A percentile compares a stretch with the other conserved stretches of the same genome.
Evolutionary conservation across 2,329 filamentous ascomycete species (phyloP).

Genomic region (Scedosporium dehoogii): DNA sequence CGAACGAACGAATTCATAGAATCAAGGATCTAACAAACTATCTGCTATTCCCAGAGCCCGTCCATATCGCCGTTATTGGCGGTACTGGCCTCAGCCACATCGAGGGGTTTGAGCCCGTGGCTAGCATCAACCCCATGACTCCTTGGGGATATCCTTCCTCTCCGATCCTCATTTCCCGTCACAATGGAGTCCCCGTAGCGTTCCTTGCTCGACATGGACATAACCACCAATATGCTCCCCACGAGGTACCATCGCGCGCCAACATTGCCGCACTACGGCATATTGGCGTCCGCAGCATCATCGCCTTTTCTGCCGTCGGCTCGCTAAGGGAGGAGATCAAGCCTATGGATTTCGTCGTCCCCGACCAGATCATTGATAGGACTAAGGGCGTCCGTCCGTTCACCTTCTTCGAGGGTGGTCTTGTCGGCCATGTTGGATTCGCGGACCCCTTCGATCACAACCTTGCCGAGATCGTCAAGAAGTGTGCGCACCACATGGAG

Average conservation of each 20-base stretch:
- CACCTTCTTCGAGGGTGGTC: constrained; percentile 88
- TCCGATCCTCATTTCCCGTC: constrained; percentile 78
- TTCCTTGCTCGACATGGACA: constrained; percentile 90
- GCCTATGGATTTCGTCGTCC: constrained; percentile 92
- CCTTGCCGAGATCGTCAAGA: constrained; percentile 65
- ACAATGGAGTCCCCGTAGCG: constrained; percentile 71
- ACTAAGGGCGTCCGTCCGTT: constrained; percentile 92
- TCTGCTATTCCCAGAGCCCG: constrained; percentile 39
- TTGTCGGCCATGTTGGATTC: constrained; percentile 91
- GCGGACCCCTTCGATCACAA: constrained; percentile 85
- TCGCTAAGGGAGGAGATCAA: constrained; percentile 86
- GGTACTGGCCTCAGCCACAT: constrained; percentile 87
- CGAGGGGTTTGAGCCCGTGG: constrained; percentile 76
- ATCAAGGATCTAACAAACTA: background rate
- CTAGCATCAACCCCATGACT: constrained; percentile 64
- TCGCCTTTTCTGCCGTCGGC: constrained; percentile 93
- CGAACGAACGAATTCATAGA: background rate
- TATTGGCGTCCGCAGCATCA: constrained; percentile 80
- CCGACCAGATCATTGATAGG: constrained; percentile 93
- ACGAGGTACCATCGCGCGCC: constrained; percentile 88
- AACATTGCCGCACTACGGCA: constrained; percentile 96
- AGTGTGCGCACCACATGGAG: constrained; percentile 64
- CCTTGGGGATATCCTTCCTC: constrained; percentile 78
- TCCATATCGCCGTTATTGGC: constrained; percentile 83
- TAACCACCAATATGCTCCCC: constrained; percentile 81